Base-by-base conservation (phyloP, 148 eudicot species). In the Beta vulgaris region DNA sequence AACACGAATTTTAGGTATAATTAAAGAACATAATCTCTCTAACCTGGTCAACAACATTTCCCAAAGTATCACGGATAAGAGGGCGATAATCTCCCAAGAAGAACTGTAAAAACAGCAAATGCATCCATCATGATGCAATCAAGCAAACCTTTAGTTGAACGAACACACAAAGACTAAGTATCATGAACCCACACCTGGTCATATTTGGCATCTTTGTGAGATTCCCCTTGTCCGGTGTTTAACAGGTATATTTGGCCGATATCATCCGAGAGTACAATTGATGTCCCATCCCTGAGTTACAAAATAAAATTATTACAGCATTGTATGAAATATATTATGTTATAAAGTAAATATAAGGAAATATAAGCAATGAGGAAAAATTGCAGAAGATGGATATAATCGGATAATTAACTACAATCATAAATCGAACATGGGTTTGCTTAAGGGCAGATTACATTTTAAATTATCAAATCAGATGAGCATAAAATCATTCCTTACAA, bases 31-130 rank as follows among this genome's bases (percentile, higher is more conserved):
- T 11, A 61, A 69, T 6, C 26, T 60, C 37, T 60, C 84, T 72
- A 34, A 91, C 98, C 98, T 94, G 97, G 82, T 94, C 98, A 66
- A 91, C 77, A 85, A 85, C 91, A 85, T 87, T 90, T 70, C 97
- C 97, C 57, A 79, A 82, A 77, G 87, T 51, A 78, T 91, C 97
- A 48, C 84, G 93, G 54, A 83, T 72, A 83, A 91, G 97, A 64
- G 93, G 98, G 69, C 96, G 96, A 82, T 94, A 94, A 83, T 94
- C 98, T 71, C 98, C 98, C 68, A 94, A 88, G 82, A 94, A 94
- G 79, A 94, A 94, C 98, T 93, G 92, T 77, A 54, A 71, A 49
- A 74, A 64, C 55, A 66, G 44, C 68, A 72, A 51, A 77, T 32
- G 34, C 76, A 78, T 75, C 58, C 76, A 85, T 82, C 79, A 77